Conservation (phyloP, 306 rosid species). For the Abrus pulchellus region DNA sequence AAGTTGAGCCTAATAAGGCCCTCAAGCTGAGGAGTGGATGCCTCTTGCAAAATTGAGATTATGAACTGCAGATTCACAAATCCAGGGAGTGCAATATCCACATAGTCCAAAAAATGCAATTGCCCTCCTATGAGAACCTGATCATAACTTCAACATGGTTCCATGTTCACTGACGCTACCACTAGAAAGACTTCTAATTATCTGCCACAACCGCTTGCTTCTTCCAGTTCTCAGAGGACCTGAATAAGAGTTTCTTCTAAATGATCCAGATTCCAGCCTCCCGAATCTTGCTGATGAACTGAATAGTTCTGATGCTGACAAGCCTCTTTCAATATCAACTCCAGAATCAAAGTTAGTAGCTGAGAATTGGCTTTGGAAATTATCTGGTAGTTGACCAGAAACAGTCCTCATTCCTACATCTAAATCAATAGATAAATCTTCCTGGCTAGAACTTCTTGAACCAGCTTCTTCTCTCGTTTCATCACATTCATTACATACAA, state of each 20-base stretch:
- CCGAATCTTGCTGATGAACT: conserved; percentile 55
- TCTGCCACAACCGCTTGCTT: conserved; percentile 69
- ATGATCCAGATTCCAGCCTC: conserved; percentile 59
- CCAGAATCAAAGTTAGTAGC: conserved; percentile 52
- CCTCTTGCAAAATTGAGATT: conserved; percentile 20
- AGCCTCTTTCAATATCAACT: conserved; percentile 62
- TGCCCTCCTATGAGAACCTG: conserved; percentile 54
- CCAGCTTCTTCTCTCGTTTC: conserved; percentile 59
- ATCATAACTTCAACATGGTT: conserved; percentile 57
- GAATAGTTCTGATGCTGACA: conserved; percentile 63
- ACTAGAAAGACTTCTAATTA: conserved; percentile 68
- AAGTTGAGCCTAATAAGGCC: conserved; percentile 25
- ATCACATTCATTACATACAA: conserved; percentile 76
- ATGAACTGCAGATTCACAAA: conserved; percentile 36
- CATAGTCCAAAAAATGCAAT: conserved; percentile 1
- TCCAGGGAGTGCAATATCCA: not conserved
- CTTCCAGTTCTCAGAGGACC: conserved; percentile 69
- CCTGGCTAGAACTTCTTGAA: conserved; percentile 62
- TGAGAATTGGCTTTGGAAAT: conserved; percentile 61
- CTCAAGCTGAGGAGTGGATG: conserved; percentile 9
- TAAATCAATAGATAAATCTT: conserved; percentile 56
- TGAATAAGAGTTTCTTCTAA: conserved; percentile 73
- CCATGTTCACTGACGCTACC: conserved; percentile 84
- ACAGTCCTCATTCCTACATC: conserved; percentile 47
- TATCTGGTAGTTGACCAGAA: conserved; percentile 55